Base-by-base conservation (phyloP, 2,329 filamentous ascomycete species). In the Chaetomiaceae sp. region DNA sequence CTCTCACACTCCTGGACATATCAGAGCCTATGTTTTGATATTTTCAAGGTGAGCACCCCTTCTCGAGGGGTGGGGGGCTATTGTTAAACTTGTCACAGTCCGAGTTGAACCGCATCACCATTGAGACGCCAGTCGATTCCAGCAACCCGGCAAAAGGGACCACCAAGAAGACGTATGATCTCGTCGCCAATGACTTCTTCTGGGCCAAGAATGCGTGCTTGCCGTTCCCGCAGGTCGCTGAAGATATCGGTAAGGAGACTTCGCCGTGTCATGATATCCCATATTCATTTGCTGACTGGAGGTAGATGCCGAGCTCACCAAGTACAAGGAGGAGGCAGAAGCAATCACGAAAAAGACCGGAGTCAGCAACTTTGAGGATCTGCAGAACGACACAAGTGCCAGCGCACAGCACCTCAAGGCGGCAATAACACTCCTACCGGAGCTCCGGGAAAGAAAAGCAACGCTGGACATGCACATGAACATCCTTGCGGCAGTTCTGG, bases 381-480 rank as follows among this genome's bases (percentile, higher is more conserved):
- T 99, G 7, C 87, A 94, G 63, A 91, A 90, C 61, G 91, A 96
- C 66, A 90, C 88, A 1, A 88, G 87, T 62, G 85, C 90, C 36
- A 95, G 90, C 53, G 91, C 94, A 15, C 89, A 95, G 64, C 94
- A 99, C 69, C 80, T 99, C 42, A 99, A 97, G 72, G 90, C 91
- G 3, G 95, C 92, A 12, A 96, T 99, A 63, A 95, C 92, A 0
- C 75, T 96, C 20, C 77, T 99, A 14, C 95, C 94, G 0, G 92
- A 97, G 69, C 78, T 99, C 61, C 81, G 91, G 59, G 94, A 97
- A 70, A 85, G 94, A 55, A 99, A 99, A 69, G 85, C 86, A n/a
- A 81, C 87, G 19, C 80, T 99, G 5, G 94, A 96, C 67, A 97
- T 96, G 88, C 94, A 99, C 69, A 99, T 99, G 94, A 96, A 95